Evolutionary conservation across 352 stramenopile genomes (phyloP), one percentile per base, ranked within the genome.

Genomic region (Phytophthora parvispora): DNA sequence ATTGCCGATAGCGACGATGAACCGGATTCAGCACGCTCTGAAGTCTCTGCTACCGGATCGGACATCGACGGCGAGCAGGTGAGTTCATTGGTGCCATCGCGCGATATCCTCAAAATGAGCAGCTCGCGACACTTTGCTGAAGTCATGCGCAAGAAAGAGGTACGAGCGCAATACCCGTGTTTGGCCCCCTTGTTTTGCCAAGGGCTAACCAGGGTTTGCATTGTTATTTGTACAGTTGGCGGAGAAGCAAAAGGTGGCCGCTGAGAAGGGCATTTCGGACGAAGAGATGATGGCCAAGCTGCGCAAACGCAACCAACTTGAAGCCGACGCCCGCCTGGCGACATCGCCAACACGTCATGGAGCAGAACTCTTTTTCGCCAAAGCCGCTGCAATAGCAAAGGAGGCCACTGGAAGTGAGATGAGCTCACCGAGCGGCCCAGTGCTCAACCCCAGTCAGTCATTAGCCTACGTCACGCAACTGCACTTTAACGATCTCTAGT

Each of bases 91-190:
- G 84, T 96, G 34, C 88, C 85, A 29, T 92, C 87, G 10, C 83
- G 88, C 10, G 81, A 93, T 54, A 94, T 96, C 54, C 84, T 96
- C 53, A 96, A 96, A 79, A 92, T 93, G 82, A 94, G 85, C 73
- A 96, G 88, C 73, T 92, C 83, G 13, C 80, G 88, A 12, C 87
- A 94, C 49, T 94, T 88, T 43, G 81, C 88, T 20, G 87, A 96
- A 57, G 80, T 94, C 31, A 87, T 91, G 27, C 87, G 88, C 24
- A 96, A 92, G 69, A 87, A 90, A 79, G 88, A 95, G 86, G 87
- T 94, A 63, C 27, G 64, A 18, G n/a, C n/a, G n/a, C n/a, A n/a
- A 45, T 51, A n/a, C 29, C 24, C 12, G 18, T 34, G 8, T 13
- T 40, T 60, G 29, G 32, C 7, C 18, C 15, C 20, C 36, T 6